Conservation (phyloP, 345 rosid species). For the Arabidopsis thaliana region DNA sequence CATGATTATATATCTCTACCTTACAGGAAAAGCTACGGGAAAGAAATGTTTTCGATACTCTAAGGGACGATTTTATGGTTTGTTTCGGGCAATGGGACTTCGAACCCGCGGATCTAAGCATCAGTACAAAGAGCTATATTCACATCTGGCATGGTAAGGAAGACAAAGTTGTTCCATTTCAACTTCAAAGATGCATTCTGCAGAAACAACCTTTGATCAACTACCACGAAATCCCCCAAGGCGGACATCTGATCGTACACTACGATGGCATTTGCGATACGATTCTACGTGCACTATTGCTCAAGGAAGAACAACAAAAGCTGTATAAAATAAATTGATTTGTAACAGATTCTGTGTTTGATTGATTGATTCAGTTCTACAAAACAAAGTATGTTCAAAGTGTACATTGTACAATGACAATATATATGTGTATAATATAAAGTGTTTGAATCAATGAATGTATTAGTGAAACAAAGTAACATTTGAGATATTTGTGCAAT, state of each 20-base stretch:
- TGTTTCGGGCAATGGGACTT: slow-evolving; percentile 86
- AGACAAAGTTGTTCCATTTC: slow-evolving; percentile 83
- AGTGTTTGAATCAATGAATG: slow-evolving; percentile 30
- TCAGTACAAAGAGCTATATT: slow-evolving; percentile 48
- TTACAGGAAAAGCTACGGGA: slow-evolving; percentile 55
- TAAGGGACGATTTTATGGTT: slow-evolving; percentile 58
- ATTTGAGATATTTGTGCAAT: background rate
- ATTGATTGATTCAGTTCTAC: slow-evolving; percentile 17
- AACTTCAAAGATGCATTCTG: slow-evolving; percentile 70
- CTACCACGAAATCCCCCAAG: slow-evolving; percentile 82
- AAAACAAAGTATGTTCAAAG: slow-evolving; percentile 36
- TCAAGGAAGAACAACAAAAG: slow-evolving; percentile 61
- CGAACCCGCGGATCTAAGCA: slow-evolving; percentile 66
- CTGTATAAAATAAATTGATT: slow-evolving; percentile 31
- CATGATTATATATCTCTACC: slow-evolving; percentile 4
- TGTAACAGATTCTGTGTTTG: slow-evolving; percentile 1
- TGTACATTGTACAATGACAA: slow-evolving; percentile 28
- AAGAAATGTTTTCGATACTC: slow-evolving; percentile 60
- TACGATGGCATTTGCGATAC: slow-evolving; percentile 70
- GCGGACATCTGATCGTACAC: slow-evolving; percentile 86
- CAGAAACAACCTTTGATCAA: slow-evolving; percentile 71
- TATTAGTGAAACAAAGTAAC: background rate
- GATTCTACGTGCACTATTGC: slow-evolving; percentile 61
- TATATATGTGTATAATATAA: background rate
- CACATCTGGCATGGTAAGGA: slow-evolving; percentile 88